Evolutionary conservation across 257 asterid genomes (phyloP).

Genomic region (Oldenlandia corymbosa): DNA sequence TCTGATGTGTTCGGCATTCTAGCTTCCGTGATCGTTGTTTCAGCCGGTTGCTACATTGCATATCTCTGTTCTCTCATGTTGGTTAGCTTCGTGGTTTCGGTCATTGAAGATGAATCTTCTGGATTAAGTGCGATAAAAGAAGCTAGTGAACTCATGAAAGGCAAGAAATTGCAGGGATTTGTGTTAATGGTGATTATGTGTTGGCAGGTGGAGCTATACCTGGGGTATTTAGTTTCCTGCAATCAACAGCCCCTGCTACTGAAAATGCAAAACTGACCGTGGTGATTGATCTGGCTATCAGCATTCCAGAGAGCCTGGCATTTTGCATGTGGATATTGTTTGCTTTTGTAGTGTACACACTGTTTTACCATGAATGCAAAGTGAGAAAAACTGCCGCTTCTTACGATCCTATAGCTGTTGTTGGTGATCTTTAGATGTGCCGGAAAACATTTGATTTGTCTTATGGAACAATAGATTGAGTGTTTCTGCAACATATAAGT

Average conservation of each 20-base stretch:
- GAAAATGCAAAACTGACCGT: neutral
- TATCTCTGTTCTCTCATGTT: constrained; percentile 4
- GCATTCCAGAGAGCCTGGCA: neutral
- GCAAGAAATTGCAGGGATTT: constrained; percentile 10
- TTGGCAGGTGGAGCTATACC: neutral
- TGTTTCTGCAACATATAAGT: too few species aligned
- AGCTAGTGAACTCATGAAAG: constrained; percentile 16
- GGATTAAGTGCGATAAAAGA: constrained; percentile 8
- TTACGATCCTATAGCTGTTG: neutral
- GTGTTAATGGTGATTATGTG: constrained; percentile 2
- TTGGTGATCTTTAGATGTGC: constrained; percentile 1
- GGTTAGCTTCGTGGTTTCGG: constrained; percentile 11
- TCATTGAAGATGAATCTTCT: constrained; percentile 8
- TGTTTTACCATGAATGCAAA: constrained; percentile 14
- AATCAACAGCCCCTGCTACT: too few species aligned
- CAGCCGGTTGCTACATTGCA: neutral
- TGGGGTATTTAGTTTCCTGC: neutral
- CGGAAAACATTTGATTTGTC: neutral
- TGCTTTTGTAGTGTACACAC: neutral
- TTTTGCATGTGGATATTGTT: constrained; percentile 10
- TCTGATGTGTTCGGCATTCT: neutral
- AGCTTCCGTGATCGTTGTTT: too few species aligned
- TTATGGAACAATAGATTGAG: too few species aligned
- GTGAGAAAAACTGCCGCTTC: neutral
- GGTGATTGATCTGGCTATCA: neutral